Conservation (phyloP, 2,329 filamentous ascomycete species). For the Leptographium lundbergii region DNA sequence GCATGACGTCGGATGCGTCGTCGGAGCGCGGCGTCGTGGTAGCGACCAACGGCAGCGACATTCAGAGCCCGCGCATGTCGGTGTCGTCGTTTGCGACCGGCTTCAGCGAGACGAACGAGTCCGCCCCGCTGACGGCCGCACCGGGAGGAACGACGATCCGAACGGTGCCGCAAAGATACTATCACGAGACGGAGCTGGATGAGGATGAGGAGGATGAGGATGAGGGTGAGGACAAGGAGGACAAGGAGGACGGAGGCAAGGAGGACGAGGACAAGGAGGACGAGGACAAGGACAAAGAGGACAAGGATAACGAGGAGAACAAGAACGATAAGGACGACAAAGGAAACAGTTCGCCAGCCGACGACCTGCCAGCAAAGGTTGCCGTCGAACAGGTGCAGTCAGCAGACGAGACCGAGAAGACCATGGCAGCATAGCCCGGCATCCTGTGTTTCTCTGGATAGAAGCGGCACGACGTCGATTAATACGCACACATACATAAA, state of each 20-base stretch:
- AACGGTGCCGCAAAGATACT: background rate
- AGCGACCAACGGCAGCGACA: background rate
- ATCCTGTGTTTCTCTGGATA: no score
- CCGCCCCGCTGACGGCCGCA: background rate
- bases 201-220: no score
- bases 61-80: slow-evolving; percentile 9
- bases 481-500: no score
- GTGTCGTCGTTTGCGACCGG: slow-evolving; percentile 10
- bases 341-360: background rate
- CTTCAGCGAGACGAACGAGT: slow-evolving; percentile 5
- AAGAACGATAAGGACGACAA: background rate
- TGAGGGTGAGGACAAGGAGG: background rate
- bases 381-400: no score
- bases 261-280: background rate
- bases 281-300: background rate
- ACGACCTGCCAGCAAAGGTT: no score
- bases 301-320: background rate
- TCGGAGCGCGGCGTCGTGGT: slow-evolving; percentile 2
- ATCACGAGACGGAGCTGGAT: no score
- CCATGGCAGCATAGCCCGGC: no score
- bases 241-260: background rate
- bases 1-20: slow-evolving; percentile 12
- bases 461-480: no score
- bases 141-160: background rate
- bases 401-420: background rate